Base-by-base conservation (phyloP, 306 rosid species). In the Gastrolobium villosum region DNA sequence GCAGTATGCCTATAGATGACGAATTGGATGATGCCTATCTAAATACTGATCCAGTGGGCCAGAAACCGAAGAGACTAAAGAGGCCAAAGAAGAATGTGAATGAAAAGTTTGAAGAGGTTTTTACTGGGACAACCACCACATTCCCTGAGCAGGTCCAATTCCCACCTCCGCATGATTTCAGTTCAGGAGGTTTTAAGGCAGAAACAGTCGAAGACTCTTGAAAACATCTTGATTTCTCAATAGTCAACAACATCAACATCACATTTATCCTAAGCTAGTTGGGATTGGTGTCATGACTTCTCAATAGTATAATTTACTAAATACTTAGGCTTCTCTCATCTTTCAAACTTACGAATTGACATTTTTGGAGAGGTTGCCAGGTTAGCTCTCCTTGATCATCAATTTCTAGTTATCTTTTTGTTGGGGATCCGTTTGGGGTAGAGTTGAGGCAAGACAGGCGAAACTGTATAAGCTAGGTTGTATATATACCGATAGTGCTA, bases 21-120 rank as follows among this genome's bases (percentile, higher is more conserved):
- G 88, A 88, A 39, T 65, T 87, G 79, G 88, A 82, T 30, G 94
- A 87, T 67, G 26, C 64, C 48, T 48, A 62, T 66, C 83, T 63
- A 81, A 80, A 66, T 64, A 35, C 79, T 4, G 92, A 90, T 61
- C 59, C 81, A 52, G 74, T 43, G 53, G 34, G 79, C 70, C 82
- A 70, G 45, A 93, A 80, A 77, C 83, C 89, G 3, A 87, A 83
- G 84, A 82, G 96, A 83, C 89, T 86, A 2, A 90, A 90, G 88
- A 80, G 96, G 70, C 83, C 83, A 11, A 92, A 86, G 84, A 90
- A 90, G 85, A 88, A 87, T 32, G 84, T 82, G 54, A 85, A 84
- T 71, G 91, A 84, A 36, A 85, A 81, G 70, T 84, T 83, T 65
- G 91, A 89, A 67, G 92, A 84, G 5, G 80, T 65, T 61, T 87